phyloP scores from a whole-genome alignment of 306 rosid species.

The Cucumis melo region DNA sequence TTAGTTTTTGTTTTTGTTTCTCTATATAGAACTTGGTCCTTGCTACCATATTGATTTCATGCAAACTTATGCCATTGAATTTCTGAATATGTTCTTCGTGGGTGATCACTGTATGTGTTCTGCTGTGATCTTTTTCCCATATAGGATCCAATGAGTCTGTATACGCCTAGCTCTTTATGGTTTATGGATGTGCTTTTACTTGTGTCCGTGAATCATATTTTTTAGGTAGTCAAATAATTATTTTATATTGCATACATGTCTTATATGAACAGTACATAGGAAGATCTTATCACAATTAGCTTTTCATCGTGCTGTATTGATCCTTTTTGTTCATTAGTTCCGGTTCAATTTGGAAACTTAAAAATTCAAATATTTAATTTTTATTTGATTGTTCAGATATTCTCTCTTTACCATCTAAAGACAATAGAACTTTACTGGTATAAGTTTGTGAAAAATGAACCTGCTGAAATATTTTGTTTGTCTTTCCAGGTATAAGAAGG shows the following conservation, averaged over 20 bases:
- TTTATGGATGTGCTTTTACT: not conserved
- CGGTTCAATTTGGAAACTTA: not conserved
- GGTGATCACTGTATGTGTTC: not conserved
- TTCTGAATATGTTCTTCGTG: not conserved
- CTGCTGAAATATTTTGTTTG: not conserved
- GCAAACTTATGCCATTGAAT: not conserved
- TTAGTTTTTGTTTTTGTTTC: not conserved
- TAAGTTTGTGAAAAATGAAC: not conserved
- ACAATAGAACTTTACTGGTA: not conserved
- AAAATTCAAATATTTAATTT: not conserved
- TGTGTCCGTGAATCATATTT: not conserved
- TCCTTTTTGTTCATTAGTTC: not conserved
- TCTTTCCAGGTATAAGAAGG: constrained; percentile 59
- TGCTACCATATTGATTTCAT: not conserved
- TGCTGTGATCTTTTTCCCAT: not conserved
- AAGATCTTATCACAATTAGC: not conserved
- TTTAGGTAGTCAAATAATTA: not conserved
- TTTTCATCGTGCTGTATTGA: not conserved
- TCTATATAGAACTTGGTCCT: not conserved
- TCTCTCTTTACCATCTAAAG: not conserved
- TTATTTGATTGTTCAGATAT: not conserved
- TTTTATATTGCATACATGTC: not conserved
- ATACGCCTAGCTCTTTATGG: not conserved
- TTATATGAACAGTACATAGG: not conserved
- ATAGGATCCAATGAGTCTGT: not conserved